Evolutionary conservation across 495 filamentous ascomycete species (phyloP), one percentile per base, ranked within the genome.

Genomic region (Xylaria venustula): DNA sequence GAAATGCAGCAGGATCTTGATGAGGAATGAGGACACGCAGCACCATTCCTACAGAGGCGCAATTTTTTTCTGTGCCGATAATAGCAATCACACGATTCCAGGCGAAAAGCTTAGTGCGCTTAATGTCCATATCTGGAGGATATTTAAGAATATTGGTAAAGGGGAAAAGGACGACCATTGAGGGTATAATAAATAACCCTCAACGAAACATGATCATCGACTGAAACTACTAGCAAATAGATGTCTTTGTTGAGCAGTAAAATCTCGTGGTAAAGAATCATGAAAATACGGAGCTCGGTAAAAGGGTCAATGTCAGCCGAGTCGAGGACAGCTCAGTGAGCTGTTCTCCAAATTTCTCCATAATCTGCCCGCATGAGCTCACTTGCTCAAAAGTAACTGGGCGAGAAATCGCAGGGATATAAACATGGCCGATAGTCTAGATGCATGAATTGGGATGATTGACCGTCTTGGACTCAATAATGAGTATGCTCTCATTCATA

Each of bases 1-100:
- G 75, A 81, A 60, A 78, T 81, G 71, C 75, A 74, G 64, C 63
- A 69, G 15, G 75, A 83, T 30, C 47, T 80, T 19, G 75, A 77
- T 45, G 73, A 76, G 46, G 61, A 58, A 37, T 63, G 60, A 58
- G 17, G 5, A 30, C 22, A 2, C 17, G 20, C 15, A 7, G 36
- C 36, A 20, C 17, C 37, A 20, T 42, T 15, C 44, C 6, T 26
- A 17, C 12, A n/a, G n/a, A 42, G 19, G 15, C 22, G 20, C 42
- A 20, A 11, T 30, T 46, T 30, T 44, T n/a, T 28, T 32, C 14
- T 12, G n/a, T n/a, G n/a, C n/a, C n/a, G n/a, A n/a, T n/a, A n/a
- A n/a, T n/a, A 30, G n/a, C 25, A 5, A 20, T 12, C 15, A 15
- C n/a, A n/a, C n/a, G n/a, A n/a, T n/a, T n/a, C n/a, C n/a, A n/a